Base-by-base conservation (phyloP, 1,284 basidiomycete genomes). In the Cutaneotrichosporon cutaneum region DNA sequence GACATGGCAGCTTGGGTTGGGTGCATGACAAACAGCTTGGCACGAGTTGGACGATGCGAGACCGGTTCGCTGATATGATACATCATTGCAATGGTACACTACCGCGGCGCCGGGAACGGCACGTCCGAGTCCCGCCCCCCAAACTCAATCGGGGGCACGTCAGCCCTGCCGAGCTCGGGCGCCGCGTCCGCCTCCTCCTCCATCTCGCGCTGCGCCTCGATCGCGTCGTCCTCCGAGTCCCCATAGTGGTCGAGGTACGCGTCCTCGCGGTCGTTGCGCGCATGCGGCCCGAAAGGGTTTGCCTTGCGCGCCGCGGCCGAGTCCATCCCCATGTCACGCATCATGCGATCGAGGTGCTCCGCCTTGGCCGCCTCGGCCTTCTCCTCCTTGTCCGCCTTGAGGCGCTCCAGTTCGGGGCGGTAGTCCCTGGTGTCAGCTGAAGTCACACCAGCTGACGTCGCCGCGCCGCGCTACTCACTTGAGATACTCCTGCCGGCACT, bases 401-500 rank as follows among this genome's bases (percentile, higher is more conserved):
- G 85, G 51, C 87, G 85, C 58, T 89, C 85, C 4, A 99, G 85
- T 73, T 97, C 93, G 0, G 94, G 94, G 50, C 93, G 85, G 78
- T 98, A 98, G 66, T 94, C 91, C 63, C 91, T 93, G 74, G 30
- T 24, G 52, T 54, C 22, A 54, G 52, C 35, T 22, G n/a, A n/a
- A n/a, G n/a, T n/a, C n/a, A n/a, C n/a, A n/a, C n/a, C n/a, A 30
- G 30, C 30, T 30, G 30, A 30, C 30, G 30, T 4, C 30, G 30
- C n/a, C 4, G 30, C 30, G 30, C 30, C 30, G 9, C 30, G 30
- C n/a, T n/a, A 79, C 85, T 71, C 73, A 94, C 90, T 82, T 88
- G 77, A 90, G 87, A 78, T 97, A 99, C 78, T 96, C 93, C 59
- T 87, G 83, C 65, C 92, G 83, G 1, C 91, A 92, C 50, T 86